A percentile compares a stretch with the other conserved stretches of the same genome.
Conservation (phyloP, 495 filamentous ascomycete species). For the Daldinia bambusicola region DNA sequence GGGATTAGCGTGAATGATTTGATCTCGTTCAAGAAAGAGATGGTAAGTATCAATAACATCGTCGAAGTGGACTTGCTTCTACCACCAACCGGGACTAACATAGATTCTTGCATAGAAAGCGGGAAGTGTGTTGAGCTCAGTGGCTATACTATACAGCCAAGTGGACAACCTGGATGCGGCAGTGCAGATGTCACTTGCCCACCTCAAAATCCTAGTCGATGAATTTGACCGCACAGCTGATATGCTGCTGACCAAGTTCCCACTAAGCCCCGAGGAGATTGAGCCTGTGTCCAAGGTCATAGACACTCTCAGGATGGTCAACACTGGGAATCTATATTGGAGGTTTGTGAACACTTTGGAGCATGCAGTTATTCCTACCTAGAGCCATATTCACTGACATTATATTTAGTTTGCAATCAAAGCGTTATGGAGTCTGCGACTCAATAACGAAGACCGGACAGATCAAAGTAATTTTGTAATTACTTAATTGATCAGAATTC, state of each 20-base stretch:
- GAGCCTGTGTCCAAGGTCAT: constrained; percentile 36
- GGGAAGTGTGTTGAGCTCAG: constrained; percentile 45
- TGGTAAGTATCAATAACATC: constrained; percentile 31
- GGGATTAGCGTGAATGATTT: constrained; percentile 41
- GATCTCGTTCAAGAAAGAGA: constrained; percentile 46
- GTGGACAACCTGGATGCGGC: constrained; percentile 41
- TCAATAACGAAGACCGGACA: constrained; percentile 29
- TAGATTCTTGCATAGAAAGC: constrained; percentile 25
- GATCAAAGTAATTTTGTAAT: constrained; percentile 40
- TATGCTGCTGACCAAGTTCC: constrained; percentile 26
- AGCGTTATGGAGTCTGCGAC: constrained; percentile 42
- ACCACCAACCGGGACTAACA: neutral
- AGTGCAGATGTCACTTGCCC: constrained; percentile 44
- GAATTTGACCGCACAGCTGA: constrained; percentile 41
- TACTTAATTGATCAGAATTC: neutral
- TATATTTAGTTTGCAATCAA: constrained; percentile 29
- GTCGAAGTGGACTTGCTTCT: neutral
- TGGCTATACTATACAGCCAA: constrained; percentile 45
- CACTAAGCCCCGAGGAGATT: constrained; percentile 23
- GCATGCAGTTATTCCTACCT: neutral
- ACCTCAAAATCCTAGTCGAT: constrained; percentile 34
- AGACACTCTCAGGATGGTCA: constrained; percentile 35
- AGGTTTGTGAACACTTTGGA: constrained; percentile 24
- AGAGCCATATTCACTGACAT: constrained; percentile 10
- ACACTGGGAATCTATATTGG: constrained; percentile 46